Conservation (phyloP, 2,329 filamentous ascomycete genomes). For the Aspergillus ustus region DNA sequence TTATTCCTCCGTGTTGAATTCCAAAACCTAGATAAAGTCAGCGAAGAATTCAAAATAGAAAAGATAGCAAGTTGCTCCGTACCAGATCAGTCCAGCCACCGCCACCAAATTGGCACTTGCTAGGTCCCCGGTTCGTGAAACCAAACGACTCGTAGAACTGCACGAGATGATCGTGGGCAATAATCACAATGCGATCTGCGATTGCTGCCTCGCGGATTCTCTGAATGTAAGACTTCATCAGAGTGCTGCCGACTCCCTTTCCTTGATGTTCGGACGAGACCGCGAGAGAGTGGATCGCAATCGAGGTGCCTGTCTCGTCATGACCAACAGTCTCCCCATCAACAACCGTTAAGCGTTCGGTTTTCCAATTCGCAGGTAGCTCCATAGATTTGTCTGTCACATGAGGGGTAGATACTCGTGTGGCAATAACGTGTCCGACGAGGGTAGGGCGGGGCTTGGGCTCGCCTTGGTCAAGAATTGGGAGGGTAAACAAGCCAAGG, state of each 20-base stretch:
- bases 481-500: conserved; percentile 76
- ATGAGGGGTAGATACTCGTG: conserved; percentile 65
- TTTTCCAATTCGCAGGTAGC: conserved; percentile 69
- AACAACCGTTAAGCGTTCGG: conserved; percentile 45
- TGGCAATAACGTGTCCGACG: conserved; percentile 77
- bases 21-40: conserved; percentile 31
- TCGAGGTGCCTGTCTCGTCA: conserved; percentile 71
- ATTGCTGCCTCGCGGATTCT: conserved; percentile 72
- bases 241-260: conserved; percentile 72
- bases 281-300: conserved; percentile 82
- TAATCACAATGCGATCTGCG: conserved; percentile 73
- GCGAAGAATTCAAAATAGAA: not conserved
- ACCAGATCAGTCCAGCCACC: conserved; percentile 86
- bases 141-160: conserved; percentile 77
- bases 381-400: conserved; percentile 80
- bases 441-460: conserved; percentile 67
- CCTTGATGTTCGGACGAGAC: conserved; percentile 76
- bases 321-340: conserved; percentile 64
- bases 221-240: conserved; percentile 78
- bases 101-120: conserved; percentile 73
- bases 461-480: conserved; percentile 56
- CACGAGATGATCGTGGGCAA: conserved; percentile 75
- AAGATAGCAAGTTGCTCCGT: conserved; percentile 29
- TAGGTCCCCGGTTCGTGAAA: conserved; percentile 71
- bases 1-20: conserved; percentile 31